Percentiles rank a stretch among this genome's conserved stretches.
phyloP scores from a whole-genome alignment of 495 filamentous ascomycete genomes.

The Stereocaulon alpinum region DNA sequence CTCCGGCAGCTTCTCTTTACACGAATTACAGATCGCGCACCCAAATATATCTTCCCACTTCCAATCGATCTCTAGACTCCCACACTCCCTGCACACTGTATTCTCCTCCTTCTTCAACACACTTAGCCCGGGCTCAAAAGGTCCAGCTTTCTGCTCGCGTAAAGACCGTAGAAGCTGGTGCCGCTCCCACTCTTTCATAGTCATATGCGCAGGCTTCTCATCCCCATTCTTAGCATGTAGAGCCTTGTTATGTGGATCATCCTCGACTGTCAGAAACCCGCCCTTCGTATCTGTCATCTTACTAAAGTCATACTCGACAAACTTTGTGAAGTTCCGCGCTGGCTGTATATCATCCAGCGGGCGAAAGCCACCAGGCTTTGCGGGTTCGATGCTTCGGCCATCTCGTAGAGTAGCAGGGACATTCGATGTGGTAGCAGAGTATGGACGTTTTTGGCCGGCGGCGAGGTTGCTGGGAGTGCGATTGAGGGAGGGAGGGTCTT shows the following conservation, averaged over 20 bases:
- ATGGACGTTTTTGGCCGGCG: slow-evolving; percentile 49
- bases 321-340: slow-evolving; percentile 76
- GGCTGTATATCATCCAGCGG: slow-evolving; percentile 53
- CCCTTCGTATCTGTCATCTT: slow-evolving; percentile 98
- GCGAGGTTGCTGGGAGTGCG: slow-evolving; percentile 26
- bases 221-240: slow-evolving; percentile 49
- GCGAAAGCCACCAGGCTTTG: slow-evolving; percentile 24
- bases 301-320: slow-evolving; percentile 92
- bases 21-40: slow-evolving; percentile 58
- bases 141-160: slow-evolving; percentile 62
- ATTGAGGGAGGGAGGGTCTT: slow-evolving; percentile 21
- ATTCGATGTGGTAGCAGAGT: slow-evolving; percentile 39
- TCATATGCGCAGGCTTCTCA: slow-evolving; percentile 80
- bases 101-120: slow-evolving; percentile 49
- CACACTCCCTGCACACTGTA: slow-evolving; percentile 72
- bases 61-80: slow-evolving; percentile 78
- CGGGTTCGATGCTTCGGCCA: slow-evolving; percentile 35
- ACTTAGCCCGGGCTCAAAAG: slow-evolving; percentile 77
- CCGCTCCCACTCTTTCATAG: slow-evolving; percentile 83
- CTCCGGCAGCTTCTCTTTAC: slow-evolving; percentile 82
- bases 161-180: slow-evolving; percentile 60
- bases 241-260: slow-evolving; percentile 81
- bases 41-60: slow-evolving; percentile 78
- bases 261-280: slow-evolving; percentile 75
- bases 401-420: slow-evolving; percentile 58